Percentiles rank a stretch among this genome's conserved stretches.
Evolutionary conservation across 2,329 filamentous ascomycete species (phyloP).

Genomic region (Trematosphaeria pertusa): DNA sequence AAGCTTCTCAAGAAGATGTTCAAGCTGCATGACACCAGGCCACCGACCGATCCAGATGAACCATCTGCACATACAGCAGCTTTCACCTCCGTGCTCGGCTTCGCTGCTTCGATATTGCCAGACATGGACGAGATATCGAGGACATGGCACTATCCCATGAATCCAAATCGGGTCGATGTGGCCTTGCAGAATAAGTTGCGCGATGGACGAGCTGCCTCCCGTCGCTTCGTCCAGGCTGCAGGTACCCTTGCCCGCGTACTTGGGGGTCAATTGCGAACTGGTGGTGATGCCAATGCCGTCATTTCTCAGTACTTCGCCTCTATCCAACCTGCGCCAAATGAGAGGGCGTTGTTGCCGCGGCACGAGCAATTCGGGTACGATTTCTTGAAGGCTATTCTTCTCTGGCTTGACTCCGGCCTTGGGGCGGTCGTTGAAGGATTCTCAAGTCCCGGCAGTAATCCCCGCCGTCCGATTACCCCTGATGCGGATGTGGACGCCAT

Average conservation of each 20-base stretch:
- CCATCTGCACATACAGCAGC: constrained; percentile 51
- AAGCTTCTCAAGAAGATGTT: constrained; percentile 64
- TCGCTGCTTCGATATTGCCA: constrained; percentile 54
- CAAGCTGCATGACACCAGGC: constrained; percentile 47
- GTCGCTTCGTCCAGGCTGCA: constrained; percentile 68
- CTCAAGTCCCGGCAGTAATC: constrained; percentile 53
- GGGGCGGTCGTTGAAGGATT: constrained; percentile 64
- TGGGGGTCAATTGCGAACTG: constrained; percentile 59
- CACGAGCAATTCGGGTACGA: constrained; percentile 67
- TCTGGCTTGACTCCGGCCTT: constrained; percentile 68
- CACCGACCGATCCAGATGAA: constrained; percentile 18
- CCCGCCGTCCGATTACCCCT: constrained; percentile 60
- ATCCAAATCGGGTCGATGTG: constrained; percentile 61
- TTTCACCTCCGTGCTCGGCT: constrained; percentile 48
- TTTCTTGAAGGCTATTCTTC: constrained; percentile 67
- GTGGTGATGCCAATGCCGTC: constrained; percentile 42
- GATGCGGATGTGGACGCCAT: constrained; percentile 60
- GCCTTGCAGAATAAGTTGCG: constrained; percentile 63
- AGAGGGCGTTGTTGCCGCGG: constrained; percentile 38
- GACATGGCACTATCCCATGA: constrained; percentile 66
- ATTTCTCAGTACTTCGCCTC: constrained; percentile 56
- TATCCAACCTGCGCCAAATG: constrained; percentile 54
- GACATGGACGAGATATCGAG: constrained; percentile 64
- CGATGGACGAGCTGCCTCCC: constrained; percentile 61
- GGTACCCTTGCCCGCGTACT: constrained; percentile 64